Evolutionary conservation across 2,329 filamentous ascomycete species (phyloP).

Genomic region (Diplodia intermedia): DNA sequence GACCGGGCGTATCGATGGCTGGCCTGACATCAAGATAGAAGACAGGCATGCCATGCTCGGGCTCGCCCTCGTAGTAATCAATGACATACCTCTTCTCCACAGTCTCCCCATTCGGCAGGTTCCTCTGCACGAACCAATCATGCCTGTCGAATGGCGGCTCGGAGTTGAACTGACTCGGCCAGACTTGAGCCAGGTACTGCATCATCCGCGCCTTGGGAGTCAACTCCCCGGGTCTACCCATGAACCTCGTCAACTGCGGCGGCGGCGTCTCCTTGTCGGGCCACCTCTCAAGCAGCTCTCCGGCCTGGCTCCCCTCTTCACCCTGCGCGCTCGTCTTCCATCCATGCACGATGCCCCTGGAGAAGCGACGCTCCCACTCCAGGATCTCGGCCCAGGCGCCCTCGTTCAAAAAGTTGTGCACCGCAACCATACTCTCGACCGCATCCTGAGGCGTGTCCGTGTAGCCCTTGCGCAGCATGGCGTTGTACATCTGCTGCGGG

Average conservation of each 20-base stretch:
- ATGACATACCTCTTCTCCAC: conserved; percentile 93
- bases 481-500: conserved; percentile 99
- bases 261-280: conserved; percentile 50
- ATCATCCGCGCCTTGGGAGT: conserved; percentile 91
- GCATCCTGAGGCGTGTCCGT: conserved; percentile 92
- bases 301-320: conserved; percentile 66
- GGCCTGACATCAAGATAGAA: conserved; percentile 96
- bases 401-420: conserved; percentile 98
- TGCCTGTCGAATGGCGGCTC: conserved; percentile 94
- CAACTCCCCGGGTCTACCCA: conserved; percentile 85
- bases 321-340: conserved; percentile 78
- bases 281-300: conserved; percentile 45
- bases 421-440: conserved; percentile 94
- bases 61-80: conserved; percentile 89
- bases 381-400: conserved; percentile 96
- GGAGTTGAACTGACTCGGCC: conserved; percentile 77
- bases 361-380: conserved; percentile 89
- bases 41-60: conserved; percentile 87
- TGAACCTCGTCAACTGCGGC: conserved; percentile 83
- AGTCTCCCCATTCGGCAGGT: conserved; percentile 67
- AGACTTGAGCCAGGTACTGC: conserved; percentile 78
- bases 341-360: conserved; percentile 72
- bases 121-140: conserved; percentile 91
- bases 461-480: conserved; percentile 93
- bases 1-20: conserved; percentile 79